Base-by-base conservation (phyloP, 805 yeast species). In the Starmerella sirachaensis region DNA sequence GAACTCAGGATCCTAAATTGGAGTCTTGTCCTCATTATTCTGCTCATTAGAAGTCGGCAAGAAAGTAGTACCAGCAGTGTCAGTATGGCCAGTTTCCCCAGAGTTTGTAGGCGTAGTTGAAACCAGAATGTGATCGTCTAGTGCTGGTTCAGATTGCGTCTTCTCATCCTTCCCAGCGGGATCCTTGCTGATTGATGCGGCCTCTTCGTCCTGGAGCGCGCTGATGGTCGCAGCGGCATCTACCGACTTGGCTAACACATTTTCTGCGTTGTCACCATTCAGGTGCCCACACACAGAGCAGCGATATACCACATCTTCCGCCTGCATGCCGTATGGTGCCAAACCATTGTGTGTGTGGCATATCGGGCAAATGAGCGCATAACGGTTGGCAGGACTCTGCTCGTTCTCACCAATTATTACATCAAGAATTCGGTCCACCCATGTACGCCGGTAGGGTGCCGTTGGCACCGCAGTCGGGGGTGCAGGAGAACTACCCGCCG, bases 341-440 rank as follows among this genome's bases (percentile, higher is more conserved):
- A 82, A 64, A 1, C 94, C 94, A 52, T 83, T 82, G 57, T 82
- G 93, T 13, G 64, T 64, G 17, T 57, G 61, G 52, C 94, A 82
- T n/a, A 64, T 59, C 14, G 52, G 46, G 54, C 94, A 82, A 12
- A 82, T 78, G 47, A 82, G 63, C 0, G 93, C 93, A 53, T 66
- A 78, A 30, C 93, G 58, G 41, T 62, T 61, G 30, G 72, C 71
- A 0, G 78, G 66, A 32, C 72, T 63, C 31, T 69, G 57, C 50
- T 79, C 88, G 56, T 76, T 82, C 35, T 70, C 71, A 16, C 85
- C 88, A 3, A 71, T 56, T 7, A 74, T 46, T 6, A 59, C 29
- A 29, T 66, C 69, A 19, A 68, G 47, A 1, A 69, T 31, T 31
- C 63, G 40, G 45, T 69, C 69, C 48, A 62, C 51, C 68, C 72